Conservation (phyloP, 2,329 filamentous ascomycete genomes). For the Venturiaceae sp. region DNA sequence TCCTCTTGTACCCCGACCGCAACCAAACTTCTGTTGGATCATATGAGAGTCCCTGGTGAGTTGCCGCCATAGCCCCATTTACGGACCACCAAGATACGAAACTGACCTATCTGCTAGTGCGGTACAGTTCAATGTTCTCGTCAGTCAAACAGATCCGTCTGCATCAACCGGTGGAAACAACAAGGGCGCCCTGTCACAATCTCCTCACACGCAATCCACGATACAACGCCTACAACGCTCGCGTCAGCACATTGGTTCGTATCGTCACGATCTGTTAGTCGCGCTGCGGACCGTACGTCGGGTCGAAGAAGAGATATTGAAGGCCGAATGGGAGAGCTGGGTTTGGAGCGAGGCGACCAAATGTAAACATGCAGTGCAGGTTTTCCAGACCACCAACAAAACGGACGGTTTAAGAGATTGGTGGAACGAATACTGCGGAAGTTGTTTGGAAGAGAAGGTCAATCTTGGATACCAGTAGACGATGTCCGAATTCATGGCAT, state of each 20-base stretch:
- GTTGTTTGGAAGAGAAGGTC: slow-evolving; percentile 32
- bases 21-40: slow-evolving; percentile 17
- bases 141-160: slow-evolving; percentile 6
- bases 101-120: neutral
- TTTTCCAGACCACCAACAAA: slow-evolving; percentile 32
- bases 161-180: neutral
- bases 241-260: slow-evolving; percentile 71
- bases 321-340: slow-evolving; percentile 91
- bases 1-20: slow-evolving; percentile 15
- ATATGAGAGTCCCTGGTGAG: slow-evolving; percentile 1
- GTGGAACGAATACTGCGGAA: slow-evolving; percentile 53
- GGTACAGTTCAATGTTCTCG: slow-evolving; percentile 1
- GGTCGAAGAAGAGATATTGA: slow-evolving; percentile 76
- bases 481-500: neutral
- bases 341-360: slow-evolving; percentile 54
- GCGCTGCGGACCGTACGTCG: slow-evolving; percentile 84
- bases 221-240: slow-evolving; percentile 52
- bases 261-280: slow-evolving; percentile 84
- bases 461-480: neutral
- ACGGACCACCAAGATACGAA: too few species aligned
- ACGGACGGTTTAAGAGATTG: slow-evolving; percentile 34
- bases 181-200: neutral
- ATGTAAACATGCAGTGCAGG: slow-evolving; percentile 30
- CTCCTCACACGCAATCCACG: neutral
- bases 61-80: neutral